Base-by-base conservation (phyloP, 257 asterid species). In the Paulownia fortunei region DNA sequence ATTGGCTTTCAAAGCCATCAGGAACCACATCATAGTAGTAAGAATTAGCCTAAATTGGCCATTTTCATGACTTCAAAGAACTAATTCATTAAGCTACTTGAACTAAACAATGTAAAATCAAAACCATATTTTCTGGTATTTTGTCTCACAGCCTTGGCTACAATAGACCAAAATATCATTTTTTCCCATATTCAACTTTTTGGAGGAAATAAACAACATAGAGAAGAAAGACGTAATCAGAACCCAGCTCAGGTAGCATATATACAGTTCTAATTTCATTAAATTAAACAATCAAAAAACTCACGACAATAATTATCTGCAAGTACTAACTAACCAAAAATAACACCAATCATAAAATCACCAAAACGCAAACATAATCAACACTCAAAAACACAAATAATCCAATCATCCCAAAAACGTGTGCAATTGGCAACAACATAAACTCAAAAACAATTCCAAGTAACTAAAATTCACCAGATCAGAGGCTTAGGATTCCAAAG, bases 401-500 rank as follows among this genome's bases (percentile, higher is more conserved):
- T 41, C 30, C 72, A 59, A 1, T 49, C 16, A 1, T 52, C 69
- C 61, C 1, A 6, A 39, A 10, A 59, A 56, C 0, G 24, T 1
- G 23, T 23, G 21, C 73, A 73, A 73, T 76, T 64, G 62, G 23
- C 42, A 66, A 59, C 36, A 65, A 75, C 49, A 46, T 5, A 46
- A 37, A 64, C 30, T 10, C 16, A 55, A 74, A 73, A 60, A 13
- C 42, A 68, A 55, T 54, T 56, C 63, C 15, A 79, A 52, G 66
- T 62, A 30, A 76, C 62, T 37, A 69, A 21, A 67, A 75, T 66
- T 85, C 84, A 95, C 99, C 91, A 82, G 94, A 95, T 91, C 89
- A 95, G 76, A 54, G 77, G 66, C 82, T 86, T 91, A 1, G 99
- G 99, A 86, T 95, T 93, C 99, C 99, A 95, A 21, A 95, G 89